Evolutionary conservation across 495 filamentous ascomycete genomes (phyloP).

Genomic region (Hamigera avellanea): DNA sequence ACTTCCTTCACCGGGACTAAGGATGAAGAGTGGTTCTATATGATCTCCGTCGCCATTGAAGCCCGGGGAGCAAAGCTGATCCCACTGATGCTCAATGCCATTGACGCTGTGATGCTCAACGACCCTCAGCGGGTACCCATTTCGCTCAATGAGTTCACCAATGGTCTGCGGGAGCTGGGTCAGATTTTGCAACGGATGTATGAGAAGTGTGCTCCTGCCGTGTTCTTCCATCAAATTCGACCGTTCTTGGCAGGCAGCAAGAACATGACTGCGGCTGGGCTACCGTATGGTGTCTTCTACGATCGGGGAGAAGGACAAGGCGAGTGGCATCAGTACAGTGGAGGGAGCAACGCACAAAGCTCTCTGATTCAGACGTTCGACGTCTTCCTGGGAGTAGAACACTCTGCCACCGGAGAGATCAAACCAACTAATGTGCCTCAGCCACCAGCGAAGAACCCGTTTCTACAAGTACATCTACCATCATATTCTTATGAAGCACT

Average conservation of each 20-base stretch:
- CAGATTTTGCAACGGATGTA: constrained; percentile 69
- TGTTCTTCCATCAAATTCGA: constrained; percentile 85
- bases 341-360: constrained; percentile 91
- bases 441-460: constrained; percentile 9
- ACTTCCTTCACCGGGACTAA: constrained; percentile 83
- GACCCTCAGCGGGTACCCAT: constrained; percentile 55
- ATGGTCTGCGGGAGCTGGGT: constrained; percentile 71
- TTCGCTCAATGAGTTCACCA: constrained; percentile 62
- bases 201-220: constrained; percentile 71
- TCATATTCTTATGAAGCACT: background rate
- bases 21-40: constrained; percentile 97
- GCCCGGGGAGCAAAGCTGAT: constrained; percentile 77
- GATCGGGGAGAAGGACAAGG: constrained; percentile 62
- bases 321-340: constrained; percentile 65
- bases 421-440: constrained; percentile 12
- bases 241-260: constrained; percentile 90
- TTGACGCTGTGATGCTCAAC: constrained; percentile 52
- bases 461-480: constrained; percentile 19
- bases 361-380: constrained; percentile 91
- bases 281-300: constrained; percentile 80
- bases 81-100: constrained; percentile 73
- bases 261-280: constrained; percentile 88
- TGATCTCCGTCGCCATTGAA: constrained; percentile 91
- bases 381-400: constrained; percentile 75
- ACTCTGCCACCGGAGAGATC: constrained; percentile 73